Evolutionary conservation across 257 asterid species (phyloP), one percentile per base, ranked within the genome.

Genomic region (Solanum appendiculatum): DNA sequence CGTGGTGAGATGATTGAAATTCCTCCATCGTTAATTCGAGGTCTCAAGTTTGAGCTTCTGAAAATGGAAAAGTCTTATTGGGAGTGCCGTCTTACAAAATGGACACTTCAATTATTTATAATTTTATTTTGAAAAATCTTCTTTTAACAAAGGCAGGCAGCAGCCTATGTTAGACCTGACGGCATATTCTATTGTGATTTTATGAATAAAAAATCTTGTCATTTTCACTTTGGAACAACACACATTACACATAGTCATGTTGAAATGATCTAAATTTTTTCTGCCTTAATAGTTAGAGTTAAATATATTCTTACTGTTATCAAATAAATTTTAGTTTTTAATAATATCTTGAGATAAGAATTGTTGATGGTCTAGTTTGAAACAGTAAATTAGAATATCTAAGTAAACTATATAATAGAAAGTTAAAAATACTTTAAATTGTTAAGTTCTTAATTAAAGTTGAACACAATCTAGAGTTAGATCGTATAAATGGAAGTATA

Each of bases 31-130:
- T 64, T 25, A 64, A 64, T 25, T 25, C 0, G 3, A 63, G 9
- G 3, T n/a, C 7, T 46, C 10, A 9, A 1, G 9, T 63, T 63
- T 6, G 15, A 63, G 8, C 33, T 63, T n/a, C 3, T 11, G 0
- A 4, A 63, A 63, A 63, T 63, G 5, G 5, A 63, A 63, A 63
- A 13, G 0, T 44, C 4, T 0, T 44, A 44, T 10, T n/a, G 4
- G 0, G 5, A 63, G 18, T 5, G 33, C 0, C 8, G 0, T 15
- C 14, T n/a, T 5, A 0, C n/a, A 60, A 60, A 9, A 60, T 60
- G 2, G 1, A 9, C 3, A 5, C 14, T 10, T 2, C 3, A 63
- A 63, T n/a, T n/a, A n/a, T n/a, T n/a, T n/a, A n/a, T n/a, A n/a
- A n/a, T n/a, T n/a, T n/a, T n/a, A n/a, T n/a, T 9, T 58, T 21